These are phyloP conservation scores for Apostasia shenzhenica DNA, from an alignment of 106 monocot genomes.

Conservation along the genomic window DNA sequence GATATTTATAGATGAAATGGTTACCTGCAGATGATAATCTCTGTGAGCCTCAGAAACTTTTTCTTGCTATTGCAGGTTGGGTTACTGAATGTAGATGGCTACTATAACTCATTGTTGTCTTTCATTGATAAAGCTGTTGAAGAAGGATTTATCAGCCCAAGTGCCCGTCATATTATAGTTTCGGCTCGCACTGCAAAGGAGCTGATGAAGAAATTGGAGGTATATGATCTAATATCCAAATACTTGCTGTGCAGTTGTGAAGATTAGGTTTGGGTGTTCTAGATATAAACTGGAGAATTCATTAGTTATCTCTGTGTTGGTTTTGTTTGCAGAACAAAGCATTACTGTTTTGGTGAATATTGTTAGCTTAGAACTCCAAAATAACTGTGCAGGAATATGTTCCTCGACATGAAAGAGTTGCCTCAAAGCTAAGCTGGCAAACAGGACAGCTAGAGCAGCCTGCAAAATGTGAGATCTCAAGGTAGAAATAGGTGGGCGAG, in stretches of 20 bases:
- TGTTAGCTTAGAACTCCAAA: background rate
- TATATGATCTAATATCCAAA: background rate
- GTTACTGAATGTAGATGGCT: conserved; percentile 53
- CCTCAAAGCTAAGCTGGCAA: conserved; percentile 40
- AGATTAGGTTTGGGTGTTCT: no score
- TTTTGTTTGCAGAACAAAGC: no score
- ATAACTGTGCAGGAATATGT: conserved; percentile 28
- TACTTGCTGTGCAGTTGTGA: background rate
- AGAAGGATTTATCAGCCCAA: conserved; percentile 50
- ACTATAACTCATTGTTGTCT: conserved; percentile 48
- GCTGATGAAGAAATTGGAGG: conserved; percentile 47
- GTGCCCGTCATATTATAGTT: conserved; percentile 42
- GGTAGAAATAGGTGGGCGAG: conserved; percentile 4
- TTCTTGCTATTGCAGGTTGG: conserved; percentile 30
- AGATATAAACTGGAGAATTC: no score
- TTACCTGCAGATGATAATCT: background rate
- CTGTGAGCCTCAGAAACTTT: background rate
- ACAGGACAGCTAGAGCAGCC: conserved; percentile 29
- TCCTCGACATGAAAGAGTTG: conserved; percentile 43
- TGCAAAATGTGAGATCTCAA: conserved; percentile 27
- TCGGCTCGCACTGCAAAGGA: conserved; percentile 49
- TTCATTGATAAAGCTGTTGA: conserved; percentile 62
- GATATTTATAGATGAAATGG: background rate
- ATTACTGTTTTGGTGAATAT: background rate
- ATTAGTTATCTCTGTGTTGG: no score